Conservation (phyloP, 331 rosid species). For the Erythrophleum ivorense region DNA sequence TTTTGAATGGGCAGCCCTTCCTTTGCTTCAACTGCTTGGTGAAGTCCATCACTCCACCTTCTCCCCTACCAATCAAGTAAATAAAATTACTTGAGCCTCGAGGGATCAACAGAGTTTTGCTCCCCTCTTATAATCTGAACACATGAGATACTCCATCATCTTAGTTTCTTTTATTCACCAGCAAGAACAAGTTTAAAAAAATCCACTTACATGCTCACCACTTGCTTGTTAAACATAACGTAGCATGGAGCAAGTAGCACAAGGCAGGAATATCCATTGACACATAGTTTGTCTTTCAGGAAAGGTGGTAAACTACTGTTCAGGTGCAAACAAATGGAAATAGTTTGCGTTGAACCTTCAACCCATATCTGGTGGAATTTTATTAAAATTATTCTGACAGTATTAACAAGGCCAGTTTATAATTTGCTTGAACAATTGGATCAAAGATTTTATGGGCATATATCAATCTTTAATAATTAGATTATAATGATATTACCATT, state of each 20-base stretch:
- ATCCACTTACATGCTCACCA: constrained; percentile 3
- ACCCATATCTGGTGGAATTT: constrained; percentile 24
- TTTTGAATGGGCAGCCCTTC: constrained; percentile 95
- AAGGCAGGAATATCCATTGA: constrained; percentile 24
- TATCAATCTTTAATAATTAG: not conserved
- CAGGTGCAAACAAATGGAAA: constrained; percentile 25
- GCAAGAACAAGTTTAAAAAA: constrained; percentile 12
- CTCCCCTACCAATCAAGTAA: constrained; percentile 75
- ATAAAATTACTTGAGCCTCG: constrained; percentile 31
- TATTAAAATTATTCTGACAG: not conserved
- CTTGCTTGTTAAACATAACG: constrained; percentile 13
- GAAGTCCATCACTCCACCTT: constrained; percentile 99
- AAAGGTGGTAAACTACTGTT: constrained; percentile 5
- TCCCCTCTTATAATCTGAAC: not conserved
- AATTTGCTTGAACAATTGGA: not conserved
- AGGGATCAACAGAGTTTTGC: constrained; percentile 38
- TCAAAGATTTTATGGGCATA: not conserved
- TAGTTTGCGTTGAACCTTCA: not conserved
- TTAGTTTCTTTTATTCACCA: constrained; percentile 27
- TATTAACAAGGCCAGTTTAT: constrained; percentile 16
- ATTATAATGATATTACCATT: not conserved
- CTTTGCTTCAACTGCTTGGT: constrained; percentile 99
- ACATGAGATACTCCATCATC: constrained; percentile 18
- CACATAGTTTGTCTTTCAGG: constrained; percentile 1
- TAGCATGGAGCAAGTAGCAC: constrained; percentile 17